Percentiles rank a stretch among this genome's conserved stretches.
phyloP scores from a whole-genome alignment of 495 filamentous ascomycete genomes.

The Cryomyces minteri region DNA sequence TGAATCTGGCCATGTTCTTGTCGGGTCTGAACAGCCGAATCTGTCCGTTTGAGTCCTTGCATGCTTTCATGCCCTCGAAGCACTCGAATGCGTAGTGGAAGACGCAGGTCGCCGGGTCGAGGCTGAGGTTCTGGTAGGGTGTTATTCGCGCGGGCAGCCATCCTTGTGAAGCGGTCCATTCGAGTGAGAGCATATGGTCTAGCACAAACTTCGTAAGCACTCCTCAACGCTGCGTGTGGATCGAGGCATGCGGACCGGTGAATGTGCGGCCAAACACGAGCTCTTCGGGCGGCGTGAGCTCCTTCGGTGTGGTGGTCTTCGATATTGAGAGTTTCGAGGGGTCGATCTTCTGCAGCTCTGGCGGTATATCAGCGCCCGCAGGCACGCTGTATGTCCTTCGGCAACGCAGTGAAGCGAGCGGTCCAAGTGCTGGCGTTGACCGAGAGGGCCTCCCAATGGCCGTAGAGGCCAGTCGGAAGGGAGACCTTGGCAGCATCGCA shows the following conservation, averaged over 20 bases:
- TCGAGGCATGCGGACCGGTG: conserved; percentile 37
- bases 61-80: conserved; percentile 99
- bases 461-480: not conserved
- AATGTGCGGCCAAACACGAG: conserved; percentile 79
- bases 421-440: conserved; percentile 16
- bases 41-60: conserved; percentile 56
- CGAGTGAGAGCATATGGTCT: conserved; percentile 95
- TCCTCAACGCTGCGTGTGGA: not conserved
- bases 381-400: conserved; percentile 17
- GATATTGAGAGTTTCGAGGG: conserved; percentile 54
- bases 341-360: conserved; percentile 42
- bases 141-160: conserved; percentile 70
- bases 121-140: conserved; percentile 90
- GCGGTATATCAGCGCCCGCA: conserved; percentile 23
- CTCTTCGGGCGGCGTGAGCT: conserved; percentile 49
- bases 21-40: conserved; percentile 86
- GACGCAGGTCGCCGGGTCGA: conserved; percentile 91
- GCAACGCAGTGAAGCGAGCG: conserved; percentile 12
- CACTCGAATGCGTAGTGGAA: conserved; percentile 96
- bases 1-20: conserved; percentile 88
- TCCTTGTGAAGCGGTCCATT: conserved; percentile 71
- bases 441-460: not conserved
- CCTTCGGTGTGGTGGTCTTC: conserved; percentile 58
- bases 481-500: not conserved
- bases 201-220: not conserved